phyloP scores from a whole-genome alignment of 345 rosid species.

The Lenwebbia sp. region DNA sequence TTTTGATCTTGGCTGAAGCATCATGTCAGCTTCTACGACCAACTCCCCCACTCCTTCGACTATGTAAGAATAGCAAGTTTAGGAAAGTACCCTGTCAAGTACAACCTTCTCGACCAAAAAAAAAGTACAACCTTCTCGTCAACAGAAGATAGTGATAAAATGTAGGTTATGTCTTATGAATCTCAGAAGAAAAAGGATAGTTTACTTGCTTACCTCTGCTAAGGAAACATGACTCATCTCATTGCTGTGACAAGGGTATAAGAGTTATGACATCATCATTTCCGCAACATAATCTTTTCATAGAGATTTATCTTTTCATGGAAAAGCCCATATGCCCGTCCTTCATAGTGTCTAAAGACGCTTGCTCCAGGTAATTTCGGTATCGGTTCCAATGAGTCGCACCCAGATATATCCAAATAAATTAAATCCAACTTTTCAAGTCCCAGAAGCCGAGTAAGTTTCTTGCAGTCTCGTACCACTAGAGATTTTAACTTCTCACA shows the following conservation, averaged over 20 bases:
- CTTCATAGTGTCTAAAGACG: neutral
- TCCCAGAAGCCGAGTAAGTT: neutral
- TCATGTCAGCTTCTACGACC: neutral
- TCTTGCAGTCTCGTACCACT: neutral
- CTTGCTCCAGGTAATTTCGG: neutral
- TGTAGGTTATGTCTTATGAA: neutral
- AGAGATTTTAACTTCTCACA: neutral
- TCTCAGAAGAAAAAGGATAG: neutral
- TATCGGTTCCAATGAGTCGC: neutral
- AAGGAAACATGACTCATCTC: neutral
- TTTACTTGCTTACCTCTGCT: neutral
- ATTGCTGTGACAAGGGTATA: neutral
- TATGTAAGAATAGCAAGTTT: neutral
- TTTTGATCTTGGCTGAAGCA: neutral
- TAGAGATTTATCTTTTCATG: too few species aligned
- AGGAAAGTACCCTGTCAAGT: neutral
- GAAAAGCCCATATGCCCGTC: too few species aligned
- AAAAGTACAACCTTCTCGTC: neutral
- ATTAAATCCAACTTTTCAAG: neutral
- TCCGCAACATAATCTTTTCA: neutral
- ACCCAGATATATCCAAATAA: neutral
- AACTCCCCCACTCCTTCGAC: neutral
- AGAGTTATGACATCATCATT: neutral
- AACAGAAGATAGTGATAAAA: neutral
- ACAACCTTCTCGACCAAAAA: neutral